phyloP scores from a whole-genome alignment of 2,329 filamentous ascomycete genomes.

The Colletotrichum tofieldiae region DNA sequence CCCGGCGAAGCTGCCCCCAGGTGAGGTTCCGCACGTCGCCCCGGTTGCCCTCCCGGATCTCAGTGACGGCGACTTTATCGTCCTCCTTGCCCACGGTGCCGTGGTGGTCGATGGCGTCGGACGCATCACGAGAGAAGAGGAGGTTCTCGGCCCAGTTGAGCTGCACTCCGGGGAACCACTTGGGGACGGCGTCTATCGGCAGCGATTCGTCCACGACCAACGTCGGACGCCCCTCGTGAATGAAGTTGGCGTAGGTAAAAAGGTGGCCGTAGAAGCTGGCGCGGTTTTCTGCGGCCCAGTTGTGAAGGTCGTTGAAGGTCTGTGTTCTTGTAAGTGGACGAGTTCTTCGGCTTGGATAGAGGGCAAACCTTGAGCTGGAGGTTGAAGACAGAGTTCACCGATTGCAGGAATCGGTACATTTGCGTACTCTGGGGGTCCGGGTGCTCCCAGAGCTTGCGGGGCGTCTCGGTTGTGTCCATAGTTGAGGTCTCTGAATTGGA shows the following conservation, averaged over 20 bases:
- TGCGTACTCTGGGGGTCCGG: constrained; percentile 72
- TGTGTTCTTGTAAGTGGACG: constrained; percentile 50
- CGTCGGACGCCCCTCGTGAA: constrained; percentile 74
- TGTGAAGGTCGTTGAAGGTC: constrained; percentile 79
- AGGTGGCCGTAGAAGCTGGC: constrained; percentile 76
- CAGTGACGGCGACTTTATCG: constrained; percentile 77
- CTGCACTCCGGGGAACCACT: constrained; percentile 82
- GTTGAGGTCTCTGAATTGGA: background rate
- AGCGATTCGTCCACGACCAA: constrained; percentile 78
- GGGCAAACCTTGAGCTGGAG: constrained; percentile 67
- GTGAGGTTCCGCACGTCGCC: constrained; percentile 71
- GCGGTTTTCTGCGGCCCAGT: constrained; percentile 76
- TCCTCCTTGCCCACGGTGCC: constrained; percentile 79
- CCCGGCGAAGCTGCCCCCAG: constrained; percentile 76
- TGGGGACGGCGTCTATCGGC: constrained; percentile 80
- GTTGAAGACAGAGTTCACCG: constrained; percentile 71
- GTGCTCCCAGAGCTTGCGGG: constrained; percentile 79
- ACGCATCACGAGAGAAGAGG: constrained; percentile 70
- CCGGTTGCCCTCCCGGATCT: constrained; percentile 77
- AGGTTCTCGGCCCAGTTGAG: constrained; percentile 88
- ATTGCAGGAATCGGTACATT: constrained; percentile 79
- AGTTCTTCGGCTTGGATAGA: no score
- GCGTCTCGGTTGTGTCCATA: constrained; percentile 57
- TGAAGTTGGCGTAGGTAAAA: constrained; percentile 72
- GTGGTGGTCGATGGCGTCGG: constrained; percentile 59